Base-by-base conservation (phyloP, 306 rosid genomes). In the Castanea sativa region DNA sequence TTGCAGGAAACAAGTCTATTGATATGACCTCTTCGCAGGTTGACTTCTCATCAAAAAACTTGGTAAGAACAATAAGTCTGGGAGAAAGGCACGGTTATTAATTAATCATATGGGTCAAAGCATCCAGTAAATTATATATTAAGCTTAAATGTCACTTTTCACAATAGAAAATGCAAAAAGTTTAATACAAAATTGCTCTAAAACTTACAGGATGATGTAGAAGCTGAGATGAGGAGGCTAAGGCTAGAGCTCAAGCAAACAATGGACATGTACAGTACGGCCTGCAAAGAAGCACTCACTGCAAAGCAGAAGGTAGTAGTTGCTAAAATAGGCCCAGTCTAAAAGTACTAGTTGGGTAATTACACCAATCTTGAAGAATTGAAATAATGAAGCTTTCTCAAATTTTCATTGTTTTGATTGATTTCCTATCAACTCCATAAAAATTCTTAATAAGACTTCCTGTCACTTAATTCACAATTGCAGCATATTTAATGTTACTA, bases 181-280 rank as follows among this genome's bases (percentile, higher is more conserved):
- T 19, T 19, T 68, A 3, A 49, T 20, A 4, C 77, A 61, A 20
- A 27, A 4, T 52, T 43, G 69, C 43, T 72, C 73, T 85, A 71
- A 55, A 80, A 79, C 20, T 52, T 35, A 27, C 69, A 91, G 99
- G 98, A 92, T 61, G 97, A 90, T 13, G 83, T 88, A 67, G 99
- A 95, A 81, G 88, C 92, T 8, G 99, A 95, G 87, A 91, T 95
- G 99, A 86, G 89, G 81, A 84, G 98, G 85, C 83, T 95, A 63
- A 87, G 83, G 85, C 81, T 87, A 71, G 99, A 95, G 86, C 91
- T 95, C 71, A 87, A 89, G 86, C 95, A 91, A 76, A 92, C 98
- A 23, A 91, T 89, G 97, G 98, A 92, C 41, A 80, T 95, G 98
- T 95, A 92, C 67, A 90, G 86, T 65, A 63, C 95, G 20, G 99